Base-by-base conservation (phyloP, 495 filamentous ascomycete species). In the Podospora conica region DNA sequence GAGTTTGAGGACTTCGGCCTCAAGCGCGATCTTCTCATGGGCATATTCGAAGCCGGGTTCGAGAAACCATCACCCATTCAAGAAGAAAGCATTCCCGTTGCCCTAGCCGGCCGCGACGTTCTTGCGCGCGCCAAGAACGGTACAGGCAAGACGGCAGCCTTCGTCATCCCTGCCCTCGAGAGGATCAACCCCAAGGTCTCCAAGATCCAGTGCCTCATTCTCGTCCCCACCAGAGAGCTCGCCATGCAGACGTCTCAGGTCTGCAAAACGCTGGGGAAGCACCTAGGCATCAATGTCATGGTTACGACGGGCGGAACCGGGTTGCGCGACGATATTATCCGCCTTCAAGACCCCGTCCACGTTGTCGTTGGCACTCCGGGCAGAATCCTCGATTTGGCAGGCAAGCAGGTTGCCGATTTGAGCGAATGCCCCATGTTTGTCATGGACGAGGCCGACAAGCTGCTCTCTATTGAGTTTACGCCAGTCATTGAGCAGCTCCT, bases 221-320 rank as follows among this genome's bases (percentile, higher is more conserved):
- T 99, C 28, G 95, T 99, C 53, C 95, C 95, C 21, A 99, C 95
- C 53, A 80, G 95, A 87, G 95, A 99, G 79, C 83, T 99, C 66
- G 96, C 96, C n/a, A 87, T 99, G 72, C 95, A 99, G 77, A 98
- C 95, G 66, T 98, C 95, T 48, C 96, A 98, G 74, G 95, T 99
- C 55, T 98, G 95, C 84, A 98, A 97, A 81, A 98, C 89, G 20
- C 86, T 99, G 25, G 95, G 95, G 31, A 97, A 97, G 75, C 92
- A 99, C 75, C 87, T 99, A 5, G 92, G 92, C 33, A 85, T 99
- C 75, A 98, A 98, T 73, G 94, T 99, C 72, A 98, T 99, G 96
- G 95, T 98, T 58, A 96, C 92, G 10, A 99, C 96, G 25, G 95
- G 95, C 76, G 95, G 95, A 73, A 97, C 93, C 22, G 89, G 90